Percentiles rank a stretch among this genome's conserved stretches.
Conservation (phyloP, 345 rosid species). For the Eucalyptus albens region DNA sequence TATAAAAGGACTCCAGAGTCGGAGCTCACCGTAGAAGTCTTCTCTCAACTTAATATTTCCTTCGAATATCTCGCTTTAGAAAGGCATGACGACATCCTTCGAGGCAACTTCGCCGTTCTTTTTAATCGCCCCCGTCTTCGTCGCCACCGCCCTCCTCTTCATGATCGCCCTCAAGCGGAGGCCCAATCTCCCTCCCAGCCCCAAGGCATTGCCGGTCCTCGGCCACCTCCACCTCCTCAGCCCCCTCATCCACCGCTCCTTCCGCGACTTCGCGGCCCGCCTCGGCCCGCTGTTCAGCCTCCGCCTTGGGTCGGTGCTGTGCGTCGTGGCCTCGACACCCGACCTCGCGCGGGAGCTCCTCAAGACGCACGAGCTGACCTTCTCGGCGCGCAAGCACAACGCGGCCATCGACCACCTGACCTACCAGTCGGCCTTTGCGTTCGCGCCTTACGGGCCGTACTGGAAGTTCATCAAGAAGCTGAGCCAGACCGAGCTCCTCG, state of each 20-base stretch:
- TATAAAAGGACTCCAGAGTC: not conserved
- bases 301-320: conserved; percentile 15
- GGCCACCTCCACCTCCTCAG: conserved; percentile 39
- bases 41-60: not conserved
- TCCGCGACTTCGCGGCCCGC: not conserved
- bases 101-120: not conserved
- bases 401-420: conserved; percentile 24
- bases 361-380: conserved; percentile 17
- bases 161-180: not conserved
- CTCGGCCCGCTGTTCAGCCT: conserved; percentile 21
- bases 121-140: not conserved
- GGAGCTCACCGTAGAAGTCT: not conserved
- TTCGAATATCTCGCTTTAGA: not conserved
- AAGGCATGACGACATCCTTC: not conserved
- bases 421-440: conserved; percentile 28
- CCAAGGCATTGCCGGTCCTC: conserved; percentile 17
- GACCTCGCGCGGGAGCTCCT: conserved; percentile 19
- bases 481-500: conserved; percentile 27
- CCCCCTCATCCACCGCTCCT: conserved; percentile 19
- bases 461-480: conserved; percentile 37
- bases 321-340: conserved; percentile 25
- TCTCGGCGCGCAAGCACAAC: conserved; percentile 14
- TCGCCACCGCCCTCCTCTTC: not conserved
- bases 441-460: conserved; percentile 24
- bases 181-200: conserved; percentile 19